Base-by-base conservation (phyloP, 768 basidiomycete genomes). In the Tulasnella sp. region DNA sequence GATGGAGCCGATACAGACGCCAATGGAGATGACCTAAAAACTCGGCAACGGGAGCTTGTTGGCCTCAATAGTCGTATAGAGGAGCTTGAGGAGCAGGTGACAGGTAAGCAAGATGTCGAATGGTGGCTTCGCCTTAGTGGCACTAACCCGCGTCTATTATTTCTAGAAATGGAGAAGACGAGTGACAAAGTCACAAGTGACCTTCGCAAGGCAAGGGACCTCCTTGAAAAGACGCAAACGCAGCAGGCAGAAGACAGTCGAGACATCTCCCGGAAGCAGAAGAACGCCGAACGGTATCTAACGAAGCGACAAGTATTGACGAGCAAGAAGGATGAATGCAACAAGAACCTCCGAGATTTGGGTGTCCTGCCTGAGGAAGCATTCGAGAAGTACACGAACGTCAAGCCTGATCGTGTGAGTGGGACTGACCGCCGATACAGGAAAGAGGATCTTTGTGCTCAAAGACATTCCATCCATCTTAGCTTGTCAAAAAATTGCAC, bases 301-400 rank as follows among this genome's bases (percentile, higher is more conserved):
- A 85, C 92, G 24, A 98, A 98, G 72, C 80, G 86, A 42, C 88
- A 92, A 69, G 87, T 96, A 76, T 76, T 98, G 13, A 65, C 79
- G 21, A 78, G 78, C 41, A 82, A 93, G 48, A 91, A 90, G 69
- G 95, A 97, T 60, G 95, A 97, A 67, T 94, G 91, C 68, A 95
- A 88, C 69, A 81, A 92, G 66, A 93, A 87, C 70, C 96, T 98
- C 64, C 84, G 96, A 51, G 96, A 98, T 67, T 79, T 99, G 11
- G 96, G 96, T 34, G 93, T 97, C 0, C 73, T 98, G 15, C 96
- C 96, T 0, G 94, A 97, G 72, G 95, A 98, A 70, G 96, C 96
- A 0, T 98, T 94, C 66, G 85, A 90, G 69, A 97, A 97, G 72
- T 95, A 97, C 68, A 86, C 85, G 9, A 83, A 78, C 50, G 88